phyloP scores from a whole-genome alignment of 2,329 filamentous ascomycete genomes.

The Fusarium lateritium region DNA sequence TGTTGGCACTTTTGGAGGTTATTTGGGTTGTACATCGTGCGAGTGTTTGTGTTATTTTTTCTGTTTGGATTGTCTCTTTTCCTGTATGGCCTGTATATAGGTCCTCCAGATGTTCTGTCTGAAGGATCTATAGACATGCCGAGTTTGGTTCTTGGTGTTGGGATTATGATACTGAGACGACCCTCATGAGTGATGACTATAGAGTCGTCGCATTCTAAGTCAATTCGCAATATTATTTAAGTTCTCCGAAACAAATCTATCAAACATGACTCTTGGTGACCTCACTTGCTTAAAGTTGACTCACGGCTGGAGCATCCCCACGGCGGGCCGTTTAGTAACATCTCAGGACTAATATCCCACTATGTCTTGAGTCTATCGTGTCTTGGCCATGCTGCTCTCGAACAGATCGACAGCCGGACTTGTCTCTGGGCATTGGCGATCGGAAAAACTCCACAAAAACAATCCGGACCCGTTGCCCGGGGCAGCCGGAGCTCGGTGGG shows the following conservation, averaged over 20 bases:
- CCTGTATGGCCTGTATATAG: slow-evolving; percentile 25
- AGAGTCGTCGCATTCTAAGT: slow-evolving; percentile 49
- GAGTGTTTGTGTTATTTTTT: slow-evolving; percentile 19
- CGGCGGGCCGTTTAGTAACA: slow-evolving; percentile 12
- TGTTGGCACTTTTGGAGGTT: slow-evolving; percentile 26
- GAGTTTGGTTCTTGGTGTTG: slow-evolving; percentile 44
- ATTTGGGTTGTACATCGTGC: slow-evolving; percentile 36
- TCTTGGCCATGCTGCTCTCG: slow-evolving; percentile 15
- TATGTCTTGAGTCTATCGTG: slow-evolving; percentile 31
- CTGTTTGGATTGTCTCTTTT: slow-evolving; percentile 30
- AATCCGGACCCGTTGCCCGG: slow-evolving; percentile 26
- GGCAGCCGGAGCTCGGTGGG: slow-evolving; percentile 26
- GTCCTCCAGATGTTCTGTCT: slow-evolving; percentile 5
- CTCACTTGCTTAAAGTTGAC: neutral
- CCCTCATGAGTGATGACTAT: slow-evolving; percentile 53
- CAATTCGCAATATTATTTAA: slow-evolving; percentile 43
- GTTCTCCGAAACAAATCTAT: slow-evolving; percentile 7
- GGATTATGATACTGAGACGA: slow-evolving; percentile 54
- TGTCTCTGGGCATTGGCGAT: too few relatives aligned
- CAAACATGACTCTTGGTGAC: neutral
- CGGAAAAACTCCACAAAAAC: neutral
- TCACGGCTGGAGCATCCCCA: slow-evolving; percentile 8
- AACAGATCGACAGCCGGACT: slow-evolving; percentile 25
- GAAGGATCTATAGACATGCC: slow-evolving; percentile 14
- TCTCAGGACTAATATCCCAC: neutral